Evolutionary conservation across 2,329 filamentous ascomycete species (phyloP), one percentile per base, ranked within the genome.

Genomic region (Sporothrix pallida): DNA sequence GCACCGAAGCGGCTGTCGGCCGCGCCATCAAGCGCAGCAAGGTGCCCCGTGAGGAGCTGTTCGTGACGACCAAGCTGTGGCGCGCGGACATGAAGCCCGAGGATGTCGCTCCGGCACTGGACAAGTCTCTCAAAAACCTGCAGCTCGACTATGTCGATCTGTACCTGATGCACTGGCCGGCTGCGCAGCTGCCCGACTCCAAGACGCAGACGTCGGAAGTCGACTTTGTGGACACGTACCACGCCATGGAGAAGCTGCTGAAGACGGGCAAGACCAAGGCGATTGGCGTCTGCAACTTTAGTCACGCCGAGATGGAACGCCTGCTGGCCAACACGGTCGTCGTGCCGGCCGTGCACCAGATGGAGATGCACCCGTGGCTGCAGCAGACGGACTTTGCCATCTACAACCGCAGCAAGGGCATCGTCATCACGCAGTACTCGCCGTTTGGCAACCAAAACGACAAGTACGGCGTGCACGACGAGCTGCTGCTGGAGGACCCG

Each of bases 281-380:
- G 77, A 89, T 90, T 76, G 89, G 88, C 75, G 84, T 90, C 76
- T 86, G 83, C 81, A 91, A 91, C 83, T 89, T 89, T 83, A 86
- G 86, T 78, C 85, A 85, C 26, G 84, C 87, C 77, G 83, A 88
- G 42, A 80, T 92, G 74, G 87, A 90, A 81, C 89, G 91, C 80
- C 82, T 91, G 71, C 70, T 63, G 56, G 31, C 68, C 31, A 60
- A 63, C 81, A 87, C 88, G 69, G 84, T 84, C 68, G 75, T 83
- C 81, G 62, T 87, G 85, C 75, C 86, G 82, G 50, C 87, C 48
- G 86, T 91, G 17, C 77, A 78, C 76, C 90, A 92, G 83, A 88
- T 92, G 81, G 90, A 92, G 82, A 60, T 73, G 82, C 90, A 92
- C 82, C 90, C 90, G 3, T 91, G 91, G 84, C 86, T 91, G 70